Base-by-base conservation (phyloP, 805 yeast species). In the Starmerella potacharoeniae region DNA sequence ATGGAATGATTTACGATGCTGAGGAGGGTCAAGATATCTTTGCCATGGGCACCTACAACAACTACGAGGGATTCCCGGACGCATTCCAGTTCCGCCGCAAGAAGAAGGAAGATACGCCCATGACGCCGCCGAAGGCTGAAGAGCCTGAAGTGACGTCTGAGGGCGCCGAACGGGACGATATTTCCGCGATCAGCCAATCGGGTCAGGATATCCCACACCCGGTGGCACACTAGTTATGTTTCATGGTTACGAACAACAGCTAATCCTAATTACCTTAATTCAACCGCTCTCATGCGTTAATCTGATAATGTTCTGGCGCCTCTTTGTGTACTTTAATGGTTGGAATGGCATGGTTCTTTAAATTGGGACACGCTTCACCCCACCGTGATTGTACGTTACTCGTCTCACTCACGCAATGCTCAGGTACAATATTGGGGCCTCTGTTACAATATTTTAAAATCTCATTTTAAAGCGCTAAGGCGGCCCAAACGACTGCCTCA, bases 1-100 rank as follows among this genome's bases (percentile, higher is more conserved):
- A 81, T 71, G 63, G 64, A 44, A 85, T 93, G 57, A 86, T 65
- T 34, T 67, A 62, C 52, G 66, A 63, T 53, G 54, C 46, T 14
- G 47, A 49, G 45, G 47, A 49, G 54, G 22, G 53, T 22, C 30
- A 36, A 17, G 57, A 55, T n/a, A 33, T 60, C 31, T 59, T 60
- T 16, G 62, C 58, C 35, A 51, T 59, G 53, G 63, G 63, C 36
- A 60, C 63, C 4, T 52, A 55, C 43, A 48, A 48, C 43, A 44
- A 54, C 48, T 51, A 47, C 39, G 51, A 49, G 14, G 58, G 60
- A 28, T 54, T 40, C 43, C 46, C 44, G 5, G 63, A 60, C 28
- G 57, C 59, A 1, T 60, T 52, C 52, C 51, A 55, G 22, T 55
- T 42, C 42, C 48, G 45, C 28, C 36, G 36, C 35, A 45, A 39